Percentiles rank a stretch among this genome's conserved stretches.
These are phyloP conservation scores for Crotalaria pallida DNA, from an alignment of 306 rosid genomes.

Conservation along the genomic window DNA sequence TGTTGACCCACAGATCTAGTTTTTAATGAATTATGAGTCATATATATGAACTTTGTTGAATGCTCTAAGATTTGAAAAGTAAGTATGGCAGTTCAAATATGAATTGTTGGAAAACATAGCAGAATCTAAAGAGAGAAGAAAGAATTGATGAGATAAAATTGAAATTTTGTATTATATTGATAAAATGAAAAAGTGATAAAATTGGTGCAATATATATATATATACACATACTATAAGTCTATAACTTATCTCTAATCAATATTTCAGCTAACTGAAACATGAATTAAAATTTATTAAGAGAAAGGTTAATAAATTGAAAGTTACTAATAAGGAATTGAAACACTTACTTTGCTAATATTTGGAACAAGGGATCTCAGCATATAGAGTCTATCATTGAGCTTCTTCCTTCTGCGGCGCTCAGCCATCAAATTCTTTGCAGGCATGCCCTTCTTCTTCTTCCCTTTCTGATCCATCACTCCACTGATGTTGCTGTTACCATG, in stretches of 20 bases:
- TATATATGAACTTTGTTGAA: background rate
- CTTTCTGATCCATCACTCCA: slow-evolving; percentile 45
- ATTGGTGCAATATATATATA: no score
- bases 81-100: no score
- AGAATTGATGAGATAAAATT: no score
- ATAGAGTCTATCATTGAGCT: slow-evolving; percentile 65
- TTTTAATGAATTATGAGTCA: background rate
- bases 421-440: slow-evolving; percentile 81
- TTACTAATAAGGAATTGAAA: background rate
- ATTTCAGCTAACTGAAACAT: no score
- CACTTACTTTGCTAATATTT: slow-evolving; percentile 59
- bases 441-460: slow-evolving; percentile 66
- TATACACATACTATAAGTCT: no score
- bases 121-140: no score
- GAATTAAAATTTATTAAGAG: background rate
- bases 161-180: no score
- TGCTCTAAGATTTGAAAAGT: background rate
- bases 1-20: background rate
- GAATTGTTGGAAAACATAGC: no score
- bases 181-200: no score
- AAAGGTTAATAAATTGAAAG: background rate
- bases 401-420: slow-evolving; percentile 68
- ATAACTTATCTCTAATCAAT: no score
- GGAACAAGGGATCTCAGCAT: slow-evolving; percentile 77
- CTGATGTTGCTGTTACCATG: slow-evolving; percentile 37